These are phyloP conservation scores for Aspergillus spinulosporus DNA, from an alignment of 2,329 filamentous ascomycete genomes.

Conservation along the genomic window DNA sequence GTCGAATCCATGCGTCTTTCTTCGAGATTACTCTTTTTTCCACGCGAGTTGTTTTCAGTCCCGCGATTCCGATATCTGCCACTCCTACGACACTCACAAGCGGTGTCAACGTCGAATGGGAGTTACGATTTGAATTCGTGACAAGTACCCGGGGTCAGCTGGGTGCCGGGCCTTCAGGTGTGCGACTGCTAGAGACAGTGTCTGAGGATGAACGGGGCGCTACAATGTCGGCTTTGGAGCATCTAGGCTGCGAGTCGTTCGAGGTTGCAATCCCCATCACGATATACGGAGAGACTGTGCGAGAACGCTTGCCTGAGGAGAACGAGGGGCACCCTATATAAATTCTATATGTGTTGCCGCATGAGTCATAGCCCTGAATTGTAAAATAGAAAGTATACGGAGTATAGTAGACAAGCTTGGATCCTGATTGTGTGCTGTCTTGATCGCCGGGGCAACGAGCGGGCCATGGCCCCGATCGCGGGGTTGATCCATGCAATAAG, in stretches of 20 bases:
- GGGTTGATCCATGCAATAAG: constrained; percentile 12
- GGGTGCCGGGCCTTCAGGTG: constrained; percentile 39
- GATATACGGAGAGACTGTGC: constrained; percentile 66
- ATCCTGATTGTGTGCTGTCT: neutral
- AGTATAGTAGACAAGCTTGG: neutral
- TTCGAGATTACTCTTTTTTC: constrained; percentile 84
- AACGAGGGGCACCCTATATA: constrained; percentile 44
- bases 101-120: constrained; percentile 85
- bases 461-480: constrained; percentile 17
- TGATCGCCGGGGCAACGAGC: constrained; percentile 19
- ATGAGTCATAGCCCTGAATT: neutral
- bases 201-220: constrained; percentile 76
- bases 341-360: neutral
- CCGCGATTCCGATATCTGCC: constrained; percentile 77
- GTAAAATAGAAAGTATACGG: constrained; percentile 1
- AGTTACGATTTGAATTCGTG: constrained; percentile 87
- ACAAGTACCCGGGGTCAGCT: constrained; percentile 52
- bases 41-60: constrained; percentile 73
- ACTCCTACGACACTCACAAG: constrained; percentile 93
- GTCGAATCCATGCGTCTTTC: constrained; percentile 73
- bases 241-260: constrained; percentile 81
- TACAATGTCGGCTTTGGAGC: constrained; percentile 75
- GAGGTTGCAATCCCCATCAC: constrained; percentile 82
- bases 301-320: constrained; percentile 43
- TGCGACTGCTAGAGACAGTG: constrained; percentile 72